These are phyloP conservation scores for Amanita inopinata DNA, from an alignment of 768 basidiomycete species.

Conservation along the genomic window DNA sequence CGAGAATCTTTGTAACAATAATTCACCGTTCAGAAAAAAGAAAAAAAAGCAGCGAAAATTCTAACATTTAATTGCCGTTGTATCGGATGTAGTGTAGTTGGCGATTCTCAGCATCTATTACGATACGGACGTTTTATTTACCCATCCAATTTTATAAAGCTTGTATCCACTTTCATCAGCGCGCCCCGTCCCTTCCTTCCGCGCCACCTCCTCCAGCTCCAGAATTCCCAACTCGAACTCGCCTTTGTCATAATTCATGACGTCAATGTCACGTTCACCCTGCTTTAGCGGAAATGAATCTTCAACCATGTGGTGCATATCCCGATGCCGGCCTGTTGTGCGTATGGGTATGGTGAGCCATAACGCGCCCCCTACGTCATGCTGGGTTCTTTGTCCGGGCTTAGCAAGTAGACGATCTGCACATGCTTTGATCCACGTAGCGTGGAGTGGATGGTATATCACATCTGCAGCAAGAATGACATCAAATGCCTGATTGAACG, in stretches of 20 bases:
- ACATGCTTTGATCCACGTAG: constrained; percentile 56
- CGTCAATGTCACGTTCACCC: not conserved
- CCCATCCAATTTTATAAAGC: constrained; percentile 70
- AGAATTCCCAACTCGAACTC: constrained; percentile 32
- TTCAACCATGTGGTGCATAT: constrained; percentile 46
- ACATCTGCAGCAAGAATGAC: constrained; percentile 74
- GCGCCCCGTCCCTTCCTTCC: constrained; percentile 47
- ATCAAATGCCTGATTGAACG: constrained; percentile 41
- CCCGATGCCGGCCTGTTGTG: constrained; percentile 53
- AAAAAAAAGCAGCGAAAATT: too few species aligned
- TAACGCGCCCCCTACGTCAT: constrained; percentile 37
- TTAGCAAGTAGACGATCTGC: constrained; percentile 39
- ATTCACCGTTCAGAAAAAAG: too few species aligned
- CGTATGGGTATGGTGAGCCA: constrained; percentile 69
- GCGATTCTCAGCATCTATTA: too few species aligned
- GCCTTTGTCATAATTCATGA: not conserved
- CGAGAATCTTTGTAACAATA: too few species aligned
- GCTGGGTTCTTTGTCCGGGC: constrained; percentile 14
- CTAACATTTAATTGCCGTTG: too few species aligned
- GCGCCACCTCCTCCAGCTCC: constrained; percentile 34
- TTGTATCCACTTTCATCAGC: constrained; percentile 64
- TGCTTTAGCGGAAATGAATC: constrained; percentile 32
- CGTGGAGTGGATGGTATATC: constrained; percentile 64
- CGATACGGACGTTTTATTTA: too few species aligned
- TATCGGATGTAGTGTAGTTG: too few species aligned